Conservation (phyloP, 345 rosid genomes). For the Zanthoxylum bungeanum region DNA sequence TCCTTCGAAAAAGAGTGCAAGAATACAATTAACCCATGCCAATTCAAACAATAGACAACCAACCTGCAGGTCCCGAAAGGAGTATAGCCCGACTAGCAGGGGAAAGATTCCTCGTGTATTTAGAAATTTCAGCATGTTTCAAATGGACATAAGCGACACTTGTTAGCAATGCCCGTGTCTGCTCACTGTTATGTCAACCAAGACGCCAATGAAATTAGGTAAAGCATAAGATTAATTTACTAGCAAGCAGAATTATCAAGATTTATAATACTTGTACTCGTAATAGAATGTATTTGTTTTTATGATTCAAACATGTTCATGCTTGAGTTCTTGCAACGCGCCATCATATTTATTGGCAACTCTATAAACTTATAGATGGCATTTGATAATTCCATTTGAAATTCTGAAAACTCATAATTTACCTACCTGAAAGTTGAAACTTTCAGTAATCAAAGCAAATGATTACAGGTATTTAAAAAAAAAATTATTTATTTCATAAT, state of each 20-base stretch:
- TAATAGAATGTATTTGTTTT: not conserved
- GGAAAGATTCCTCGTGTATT: conserved; percentile 66
- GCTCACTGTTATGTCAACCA: conserved; percentile 59
- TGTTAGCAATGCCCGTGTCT: conserved; percentile 71
- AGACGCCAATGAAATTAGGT: not conserved
- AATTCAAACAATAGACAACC: not conserved
- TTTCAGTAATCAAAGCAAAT: no score
- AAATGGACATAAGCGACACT: conserved; percentile 95
- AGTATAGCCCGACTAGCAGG: conserved; percentile 88
- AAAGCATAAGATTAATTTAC: not conserved
- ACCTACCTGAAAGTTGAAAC: no score
- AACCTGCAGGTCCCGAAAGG: conserved; percentile 98
- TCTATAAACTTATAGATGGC: no score
- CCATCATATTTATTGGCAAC: not conserved
- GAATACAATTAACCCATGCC: not conserved
- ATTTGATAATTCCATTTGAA: not conserved
- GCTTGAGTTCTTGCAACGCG: not conserved
- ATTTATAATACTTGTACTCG: not conserved
- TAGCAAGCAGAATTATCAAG: not conserved
- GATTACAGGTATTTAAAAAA: no score
- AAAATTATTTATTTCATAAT: no score
- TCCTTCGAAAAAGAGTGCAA: not conserved
- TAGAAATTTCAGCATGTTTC: conserved; percentile 87
- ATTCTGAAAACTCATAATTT: not conserved
- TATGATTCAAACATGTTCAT: not conserved